Percentiles rank a stretch among this genome's conserved stretches.
Evolutionary conservation across 192 early-diverging fungal genomes (phyloP).

Genomic region (Endogone sp.): DNA sequence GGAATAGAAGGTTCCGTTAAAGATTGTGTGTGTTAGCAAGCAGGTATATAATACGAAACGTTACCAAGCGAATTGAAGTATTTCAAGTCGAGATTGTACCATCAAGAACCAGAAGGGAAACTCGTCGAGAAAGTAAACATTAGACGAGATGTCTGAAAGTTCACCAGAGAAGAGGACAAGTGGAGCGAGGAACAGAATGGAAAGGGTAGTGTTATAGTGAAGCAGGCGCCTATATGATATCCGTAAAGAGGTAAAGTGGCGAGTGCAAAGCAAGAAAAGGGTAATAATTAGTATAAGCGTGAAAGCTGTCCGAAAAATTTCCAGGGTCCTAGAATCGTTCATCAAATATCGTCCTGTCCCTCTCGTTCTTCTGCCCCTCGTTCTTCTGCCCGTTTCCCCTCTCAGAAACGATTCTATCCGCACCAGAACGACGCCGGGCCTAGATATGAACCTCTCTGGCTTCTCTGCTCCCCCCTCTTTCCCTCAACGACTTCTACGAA

Average conservation of each 20-base stretch:
- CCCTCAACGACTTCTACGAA: constrained; percentile 10
- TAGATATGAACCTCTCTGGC: not conserved
- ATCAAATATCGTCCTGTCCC: not conserved
- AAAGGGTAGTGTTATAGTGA: constrained; percentile 63
- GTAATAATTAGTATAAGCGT: not conserved
- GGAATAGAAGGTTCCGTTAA: too few relatives aligned
- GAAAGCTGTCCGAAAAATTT: not conserved
- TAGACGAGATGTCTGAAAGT: constrained; percentile 37
- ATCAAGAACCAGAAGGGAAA: constrained; percentile 56
- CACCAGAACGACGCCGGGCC: constrained; percentile 3
- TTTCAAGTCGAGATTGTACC: constrained; percentile 19
- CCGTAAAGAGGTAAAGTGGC: not conserved
- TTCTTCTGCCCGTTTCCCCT: too few relatives aligned
- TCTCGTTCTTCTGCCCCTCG: not conserved
- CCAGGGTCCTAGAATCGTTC: too few relatives aligned
- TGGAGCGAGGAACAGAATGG: constrained; percentile 52
- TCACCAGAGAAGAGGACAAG: constrained; percentile 58
- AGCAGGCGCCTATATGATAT: constrained; percentile 44
- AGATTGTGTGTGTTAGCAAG: too few relatives aligned
- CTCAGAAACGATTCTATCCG: not conserved
- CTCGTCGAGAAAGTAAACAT: constrained; percentile 45
- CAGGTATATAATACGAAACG: too few relatives aligned
- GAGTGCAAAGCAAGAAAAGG: not conserved
- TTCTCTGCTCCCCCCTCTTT: not conserved
- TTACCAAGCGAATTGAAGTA: not conserved